phyloP scores from a whole-genome alignment of 441 rosid species.

The Manihot esculenta region DNA sequence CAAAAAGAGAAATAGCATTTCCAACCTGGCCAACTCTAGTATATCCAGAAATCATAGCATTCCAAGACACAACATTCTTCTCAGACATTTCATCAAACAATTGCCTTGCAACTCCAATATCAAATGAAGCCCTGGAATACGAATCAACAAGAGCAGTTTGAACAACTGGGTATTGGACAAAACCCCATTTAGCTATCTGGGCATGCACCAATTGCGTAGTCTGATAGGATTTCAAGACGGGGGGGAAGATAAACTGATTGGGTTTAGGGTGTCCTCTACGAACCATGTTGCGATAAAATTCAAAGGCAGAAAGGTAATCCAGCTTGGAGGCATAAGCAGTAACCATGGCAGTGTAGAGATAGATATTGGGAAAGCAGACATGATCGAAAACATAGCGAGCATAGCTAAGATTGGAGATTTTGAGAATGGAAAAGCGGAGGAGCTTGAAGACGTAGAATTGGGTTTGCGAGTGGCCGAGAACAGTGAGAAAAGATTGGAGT shows the following conservation, averaged over 20 bases:
- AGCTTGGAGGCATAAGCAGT: conserved; percentile 62
- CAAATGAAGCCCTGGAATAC: conserved; percentile 47
- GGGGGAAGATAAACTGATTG: conserved; percentile 72
- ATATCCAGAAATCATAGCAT: conserved; percentile 47
- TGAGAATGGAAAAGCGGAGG: conserved; percentile 66
- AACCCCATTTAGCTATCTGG: conserved; percentile 59
- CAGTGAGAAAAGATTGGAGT: conserved; percentile 59
- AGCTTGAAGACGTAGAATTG: conserved; percentile 70
- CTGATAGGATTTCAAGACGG: conserved; percentile 51
- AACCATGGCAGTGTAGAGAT: conserved; percentile 69
- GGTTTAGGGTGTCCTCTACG: conserved; percentile 53
- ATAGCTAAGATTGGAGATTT: conserved; percentile 47
- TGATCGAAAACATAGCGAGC: conserved; percentile 64
- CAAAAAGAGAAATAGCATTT: conserved; percentile 50
- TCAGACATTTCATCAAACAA: conserved; percentile 48
- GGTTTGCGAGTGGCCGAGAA: conserved; percentile 54
- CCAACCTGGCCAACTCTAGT: conserved; percentile 40
- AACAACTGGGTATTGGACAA: conserved; percentile 52
- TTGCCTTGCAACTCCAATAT: conserved; percentile 37
- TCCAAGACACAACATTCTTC: conserved; percentile 57
- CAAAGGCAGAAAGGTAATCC: conserved; percentile 42
- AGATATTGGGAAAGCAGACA: conserved; percentile 52
- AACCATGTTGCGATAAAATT: conserved; percentile 59
- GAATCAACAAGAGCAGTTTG: conserved; percentile 74
- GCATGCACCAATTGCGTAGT: conserved; percentile 53